Percentiles rank a stretch among this genome's conserved stretches.
These are phyloP conservation scores for Diversispora eburnea DNA, from an alignment of 192 early-diverging fungal species.

Conservation along the genomic window DNA sequence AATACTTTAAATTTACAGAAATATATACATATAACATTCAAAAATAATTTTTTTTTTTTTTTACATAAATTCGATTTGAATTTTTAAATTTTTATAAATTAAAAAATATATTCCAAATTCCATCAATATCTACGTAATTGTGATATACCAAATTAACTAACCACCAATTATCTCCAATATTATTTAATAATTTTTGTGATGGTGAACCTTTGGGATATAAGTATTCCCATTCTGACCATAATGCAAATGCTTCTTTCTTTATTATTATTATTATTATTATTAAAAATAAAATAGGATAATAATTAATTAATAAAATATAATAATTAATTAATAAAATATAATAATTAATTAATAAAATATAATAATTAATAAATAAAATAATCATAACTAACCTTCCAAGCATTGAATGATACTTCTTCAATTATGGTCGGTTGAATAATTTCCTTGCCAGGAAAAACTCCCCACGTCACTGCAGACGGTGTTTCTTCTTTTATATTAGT, in stretches of 20 bases:
- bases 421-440: conserved; percentile 97
- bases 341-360: neutral
- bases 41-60: no score
- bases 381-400: conserved; percentile 71
- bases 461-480: conserved; percentile 98
- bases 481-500: conserved; percentile 83
- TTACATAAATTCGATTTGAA: neutral
- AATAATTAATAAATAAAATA: no score
- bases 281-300: neutral
- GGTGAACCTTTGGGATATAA: conserved; percentile 58
- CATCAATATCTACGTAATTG: conserved; percentile 70
- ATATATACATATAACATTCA: no score
- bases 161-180: conserved; percentile 76
- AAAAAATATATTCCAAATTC: conserved; percentile 68
- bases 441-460: conserved; percentile 95
- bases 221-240: conserved; percentile 87
- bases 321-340: neutral
- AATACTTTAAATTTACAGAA: no score
- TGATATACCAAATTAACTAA: conserved; percentile 95
- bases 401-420: conserved; percentile 82
- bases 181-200: conserved; percentile 53
- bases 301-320: neutral
- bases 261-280: neutral
- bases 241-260: conserved; percentile 85
- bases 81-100: neutral